These are phyloP conservation scores for Phylloporus arenicola DNA, from an alignment of 768 basidiomycete species.

Conservation along the genomic window DNA sequence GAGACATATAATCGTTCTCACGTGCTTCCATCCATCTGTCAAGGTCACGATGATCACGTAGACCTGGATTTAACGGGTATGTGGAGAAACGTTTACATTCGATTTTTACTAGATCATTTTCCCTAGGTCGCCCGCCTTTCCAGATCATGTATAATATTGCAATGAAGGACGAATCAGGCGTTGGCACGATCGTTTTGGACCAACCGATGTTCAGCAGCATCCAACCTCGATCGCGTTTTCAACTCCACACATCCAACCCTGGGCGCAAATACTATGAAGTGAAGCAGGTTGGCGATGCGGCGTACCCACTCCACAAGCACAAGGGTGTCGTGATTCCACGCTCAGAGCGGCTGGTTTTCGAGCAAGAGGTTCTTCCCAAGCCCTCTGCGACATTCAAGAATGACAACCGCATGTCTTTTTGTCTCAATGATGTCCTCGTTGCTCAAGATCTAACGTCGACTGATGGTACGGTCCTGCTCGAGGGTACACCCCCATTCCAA, in stretches of 20 bases:
- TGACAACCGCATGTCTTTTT: conserved; percentile 62
- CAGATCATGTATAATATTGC: conserved; percentile 88
- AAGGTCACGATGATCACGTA: conserved; percentile 74
- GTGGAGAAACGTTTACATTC: conserved; percentile 8
- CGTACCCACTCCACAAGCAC: conserved; percentile 74
- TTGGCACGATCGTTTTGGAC: conserved; percentile 64
- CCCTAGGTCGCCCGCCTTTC: conserved; percentile 82
- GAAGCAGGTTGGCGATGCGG: conserved; percentile 79
- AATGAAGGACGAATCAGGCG: conserved; percentile 59
- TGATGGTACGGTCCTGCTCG: conserved; percentile 58
- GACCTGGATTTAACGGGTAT: conserved; percentile 77
- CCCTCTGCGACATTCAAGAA: conserved; percentile 79
- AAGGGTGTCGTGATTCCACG: conserved; percentile 59
- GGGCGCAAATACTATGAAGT: conserved; percentile 89
- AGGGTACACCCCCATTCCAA: conserved; percentile 84
- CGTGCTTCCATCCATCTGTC: conserved; percentile 74
- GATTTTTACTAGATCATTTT: background rate
- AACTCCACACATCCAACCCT: conserved; percentile 69
- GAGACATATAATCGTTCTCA: conserved; percentile 68
- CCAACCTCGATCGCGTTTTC: conserved; percentile 72
- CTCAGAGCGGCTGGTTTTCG: conserved; percentile 65
- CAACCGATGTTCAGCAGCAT: conserved; percentile 84
- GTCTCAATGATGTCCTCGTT: conserved; percentile 62
- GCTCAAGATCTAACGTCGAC: conserved; percentile 46
- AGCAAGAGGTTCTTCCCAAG: conserved; percentile 78